Evolutionary conservation across 495 filamentous ascomycete species (phyloP).

Genomic region (Hypoxylon fragiforme): DNA sequence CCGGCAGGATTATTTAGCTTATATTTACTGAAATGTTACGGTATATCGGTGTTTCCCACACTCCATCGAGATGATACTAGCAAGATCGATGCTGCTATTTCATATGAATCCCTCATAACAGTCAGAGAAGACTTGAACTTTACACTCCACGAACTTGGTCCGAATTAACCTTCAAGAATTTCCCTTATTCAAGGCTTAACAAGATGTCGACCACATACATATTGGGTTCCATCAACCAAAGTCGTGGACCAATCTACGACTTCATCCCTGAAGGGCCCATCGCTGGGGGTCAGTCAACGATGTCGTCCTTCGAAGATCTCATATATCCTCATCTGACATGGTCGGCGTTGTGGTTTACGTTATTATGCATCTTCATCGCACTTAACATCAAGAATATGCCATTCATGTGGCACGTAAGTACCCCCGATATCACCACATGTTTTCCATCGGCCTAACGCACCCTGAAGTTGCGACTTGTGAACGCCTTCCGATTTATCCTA

Average conservation of each 20-base stretch:
- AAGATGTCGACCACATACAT: slow-evolving; percentile 35
- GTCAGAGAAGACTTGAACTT: neutral
- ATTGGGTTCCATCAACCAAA: slow-evolving; percentile 29
- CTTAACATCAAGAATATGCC: slow-evolving; percentile 33
- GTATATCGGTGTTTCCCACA: slow-evolving; percentile 5
- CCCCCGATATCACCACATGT: neutral
- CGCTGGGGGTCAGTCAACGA: slow-evolving; percentile 7
- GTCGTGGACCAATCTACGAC: slow-evolving; percentile 23
- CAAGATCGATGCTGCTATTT: slow-evolving; percentile 11
- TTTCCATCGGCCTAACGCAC: slow-evolving; percentile 1
- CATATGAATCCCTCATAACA: slow-evolving; percentile 7
- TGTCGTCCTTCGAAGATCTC: slow-evolving; percentile 16
- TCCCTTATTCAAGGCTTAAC: slow-evolving; percentile 1
- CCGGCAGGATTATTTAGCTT: slow-evolving; percentile 7
- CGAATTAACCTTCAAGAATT: too few species aligned
- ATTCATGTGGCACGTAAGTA: slow-evolving; percentile 34
- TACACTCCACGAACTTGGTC: too few species aligned
- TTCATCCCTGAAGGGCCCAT: slow-evolving; percentile 13
- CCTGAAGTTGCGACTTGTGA: slow-evolving; percentile 31
- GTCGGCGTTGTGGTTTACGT: slow-evolving; percentile 31
- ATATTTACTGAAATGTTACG: slow-evolving; percentile 17
- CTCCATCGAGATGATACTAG: slow-evolving; percentile 2
- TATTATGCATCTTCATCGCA: slow-evolving; percentile 27
- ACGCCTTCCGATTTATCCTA: slow-evolving; percentile 38
- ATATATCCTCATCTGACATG: slow-evolving; percentile 30